phyloP scores from a whole-genome alignment of 1,139 yeast genomes.

The Yamadazyma triangularis region DNA sequence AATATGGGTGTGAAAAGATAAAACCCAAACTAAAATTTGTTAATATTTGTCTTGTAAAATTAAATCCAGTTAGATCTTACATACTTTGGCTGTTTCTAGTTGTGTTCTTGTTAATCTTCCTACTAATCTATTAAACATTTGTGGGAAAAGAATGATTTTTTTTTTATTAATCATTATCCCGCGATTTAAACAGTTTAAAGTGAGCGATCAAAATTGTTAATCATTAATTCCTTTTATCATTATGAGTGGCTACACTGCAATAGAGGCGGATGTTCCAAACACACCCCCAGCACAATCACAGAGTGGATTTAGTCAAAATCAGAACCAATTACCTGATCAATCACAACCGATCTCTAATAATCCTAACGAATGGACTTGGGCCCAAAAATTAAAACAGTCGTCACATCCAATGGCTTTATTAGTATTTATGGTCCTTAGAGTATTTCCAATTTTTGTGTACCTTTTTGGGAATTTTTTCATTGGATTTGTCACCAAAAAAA shows the following conservation, averaged over 20 bases:
- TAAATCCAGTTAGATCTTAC: conserved; percentile 22
- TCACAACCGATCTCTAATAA: conserved; percentile 4
- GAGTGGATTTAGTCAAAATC: too few species aligned
- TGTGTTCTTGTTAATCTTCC: conserved; percentile 51
- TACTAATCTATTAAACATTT: conserved; percentile 22
- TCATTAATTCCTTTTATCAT: too few species aligned
- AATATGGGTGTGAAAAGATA: conserved; percentile 81
- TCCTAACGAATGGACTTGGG: conserved; percentile 22
- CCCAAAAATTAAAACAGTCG: conserved; percentile 42
- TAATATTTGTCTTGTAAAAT: conserved; percentile 19
- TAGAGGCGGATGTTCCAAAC: conserved; percentile 23
- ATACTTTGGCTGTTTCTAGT: conserved; percentile 64
- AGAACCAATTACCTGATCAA: neutral
- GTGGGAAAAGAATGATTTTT: too few species aligned
- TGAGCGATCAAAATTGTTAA: too few species aligned
- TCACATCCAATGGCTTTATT: conserved; percentile 80
- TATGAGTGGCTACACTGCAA: conserved; percentile 22
- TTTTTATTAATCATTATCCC: too few species aligned
- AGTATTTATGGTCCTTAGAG: conserved; percentile 58
- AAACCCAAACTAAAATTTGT: conserved; percentile 62
- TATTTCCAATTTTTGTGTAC: conserved; percentile 62
- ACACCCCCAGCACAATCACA: too few species aligned
- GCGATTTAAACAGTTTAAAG: too few species aligned
- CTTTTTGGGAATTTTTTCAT: conserved; percentile 66
- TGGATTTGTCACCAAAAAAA: conserved; percentile 35